phyloP scores from a whole-genome alignment of 129 eudicot genomes.

The Flaveria robusta region DNA sequence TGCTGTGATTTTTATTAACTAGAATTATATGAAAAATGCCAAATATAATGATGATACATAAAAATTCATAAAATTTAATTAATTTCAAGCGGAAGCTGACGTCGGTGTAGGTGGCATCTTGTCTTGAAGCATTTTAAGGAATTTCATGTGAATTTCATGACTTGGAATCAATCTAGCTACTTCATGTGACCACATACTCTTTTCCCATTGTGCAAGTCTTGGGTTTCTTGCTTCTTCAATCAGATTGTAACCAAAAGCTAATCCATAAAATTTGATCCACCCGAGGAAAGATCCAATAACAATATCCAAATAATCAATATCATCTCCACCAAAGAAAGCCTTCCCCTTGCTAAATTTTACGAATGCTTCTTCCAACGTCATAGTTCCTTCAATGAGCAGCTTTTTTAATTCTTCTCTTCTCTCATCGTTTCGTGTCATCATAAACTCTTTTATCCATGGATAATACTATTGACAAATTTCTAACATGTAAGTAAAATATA shows the following conservation, averaged over 20 bases:
- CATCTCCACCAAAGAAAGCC: conserved; percentile 51
- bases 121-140: background rate
- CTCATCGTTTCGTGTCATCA: background rate
- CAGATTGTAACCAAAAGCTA: conserved; percentile 14
- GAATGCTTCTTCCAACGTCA: conserved; percentile 45
- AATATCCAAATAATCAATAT: conserved; percentile 53
- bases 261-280: conserved; percentile 42
- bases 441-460: conserved; percentile 11
- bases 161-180: conserved; percentile 26
- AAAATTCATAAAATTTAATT: too few species aligned
- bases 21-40: too few species aligned
- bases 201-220: conserved; percentile 32
- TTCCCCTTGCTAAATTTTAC: conserved; percentile 51
- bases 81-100: background rate
- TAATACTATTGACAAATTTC: background rate
- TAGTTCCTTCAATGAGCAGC: conserved; percentile 24
- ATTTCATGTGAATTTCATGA: background rate
- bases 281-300: conserved; percentile 50
- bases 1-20: too few species aligned
- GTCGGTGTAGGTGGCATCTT: background rate
- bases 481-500: background rate
- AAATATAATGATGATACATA: too few species aligned
- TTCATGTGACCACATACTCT: conserved; percentile 18
- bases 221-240: conserved; percentile 44
- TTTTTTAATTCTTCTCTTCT: conserved; percentile 10